These are phyloP conservation scores for Yamadazyma sp. DNA, from an alignment of 805 yeast species.

Conservation along the genomic window DNA sequence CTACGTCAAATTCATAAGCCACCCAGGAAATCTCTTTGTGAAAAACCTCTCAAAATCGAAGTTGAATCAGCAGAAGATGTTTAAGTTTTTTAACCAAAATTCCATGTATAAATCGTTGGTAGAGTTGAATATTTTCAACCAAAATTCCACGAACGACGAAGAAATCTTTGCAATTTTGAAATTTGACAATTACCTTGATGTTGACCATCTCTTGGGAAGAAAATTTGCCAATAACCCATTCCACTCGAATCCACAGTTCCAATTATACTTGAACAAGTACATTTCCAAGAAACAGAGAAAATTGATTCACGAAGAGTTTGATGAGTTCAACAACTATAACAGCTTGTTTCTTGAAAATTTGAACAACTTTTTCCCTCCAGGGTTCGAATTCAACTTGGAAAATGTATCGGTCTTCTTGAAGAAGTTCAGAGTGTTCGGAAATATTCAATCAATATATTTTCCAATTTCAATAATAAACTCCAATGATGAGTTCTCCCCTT, in stretches of 20 bases:
- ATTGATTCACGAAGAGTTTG: constrained; percentile 12
- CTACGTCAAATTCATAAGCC: constrained; percentile 39
- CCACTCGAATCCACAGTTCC: constrained; percentile 11
- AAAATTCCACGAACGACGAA: constrained; percentile 10
- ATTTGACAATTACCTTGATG: constrained; percentile 36
- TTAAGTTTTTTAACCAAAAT: constrained; percentile 20
- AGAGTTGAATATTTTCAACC: constrained; percentile 24
- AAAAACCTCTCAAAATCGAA: constrained; percentile 43
- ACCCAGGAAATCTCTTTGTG: constrained; percentile 60
- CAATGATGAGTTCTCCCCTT: not conserved
- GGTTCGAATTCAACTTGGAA: constrained; percentile 34
- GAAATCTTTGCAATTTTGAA: constrained; percentile 31
- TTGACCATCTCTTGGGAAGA: constrained; percentile 23
- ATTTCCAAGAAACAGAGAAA: constrained; percentile 63
- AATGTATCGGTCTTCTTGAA: constrained; percentile 26
- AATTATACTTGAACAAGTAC: constrained; percentile 59
- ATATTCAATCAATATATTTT: constrained; percentile 51
- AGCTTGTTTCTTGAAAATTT: constrained; percentile 42
- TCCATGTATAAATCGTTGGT: constrained; percentile 20
- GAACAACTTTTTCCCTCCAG: constrained; percentile 52
- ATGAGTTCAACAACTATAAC: constrained; percentile 21
- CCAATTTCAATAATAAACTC: constrained; percentile 33
- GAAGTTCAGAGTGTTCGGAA: constrained; percentile 43
- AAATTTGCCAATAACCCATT: constrained; percentile 22
- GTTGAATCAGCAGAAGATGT: constrained; percentile 34